Evolutionary conservation across 1,139 yeast species (phyloP), one percentile per base, ranked within the genome.

Genomic region (Geotrichum aggregatum): DNA sequence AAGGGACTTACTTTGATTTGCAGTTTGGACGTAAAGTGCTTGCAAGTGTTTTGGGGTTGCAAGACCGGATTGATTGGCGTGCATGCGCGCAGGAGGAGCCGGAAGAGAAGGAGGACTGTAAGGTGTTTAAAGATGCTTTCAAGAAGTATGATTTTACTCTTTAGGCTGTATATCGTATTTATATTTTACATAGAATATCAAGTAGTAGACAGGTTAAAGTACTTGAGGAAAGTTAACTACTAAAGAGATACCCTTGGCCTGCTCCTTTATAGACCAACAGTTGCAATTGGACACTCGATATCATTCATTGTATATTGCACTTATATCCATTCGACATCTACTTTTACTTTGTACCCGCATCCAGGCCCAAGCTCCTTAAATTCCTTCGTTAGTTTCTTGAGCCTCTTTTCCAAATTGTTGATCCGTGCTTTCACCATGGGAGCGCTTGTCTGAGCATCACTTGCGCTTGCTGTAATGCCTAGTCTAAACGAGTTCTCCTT

Each of bases 21-120:
- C 95, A 86, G 59, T 84, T 87, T 61, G 94, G 95, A 1, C 74
- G 96, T 64, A 75, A 88, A 60, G 89, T 85, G 0, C 63, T 86
- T 44, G 89, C 95, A 0, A 74, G 72, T 57, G 67, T 82, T 2
- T 66, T 87, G 46, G 77, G 75, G 47, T 69, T 78, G 26, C 80
- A 80, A 55, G 59, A 57, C 13, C 72, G 94, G 59, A 70, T 79
- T 0, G 79, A 79, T 56, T 87, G 96, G 96, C 84, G 83, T 54
- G 78, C 80, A 53, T 87, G 96, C 60, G 71, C 71, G 52, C 92
- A 86, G 64, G 71, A 84, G 0, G 70, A 70, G 47, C 69, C 70
- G 24, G 77, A 80, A 57, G 95, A 87, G 62, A 70, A 75, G 7
- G 63, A 67, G 16, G 94, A 87, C 52, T 78, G 84, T 49, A 79